Conservation (phyloP, 192 early-diverging fungal genomes). For the Mortierella hygrophila region DNA sequence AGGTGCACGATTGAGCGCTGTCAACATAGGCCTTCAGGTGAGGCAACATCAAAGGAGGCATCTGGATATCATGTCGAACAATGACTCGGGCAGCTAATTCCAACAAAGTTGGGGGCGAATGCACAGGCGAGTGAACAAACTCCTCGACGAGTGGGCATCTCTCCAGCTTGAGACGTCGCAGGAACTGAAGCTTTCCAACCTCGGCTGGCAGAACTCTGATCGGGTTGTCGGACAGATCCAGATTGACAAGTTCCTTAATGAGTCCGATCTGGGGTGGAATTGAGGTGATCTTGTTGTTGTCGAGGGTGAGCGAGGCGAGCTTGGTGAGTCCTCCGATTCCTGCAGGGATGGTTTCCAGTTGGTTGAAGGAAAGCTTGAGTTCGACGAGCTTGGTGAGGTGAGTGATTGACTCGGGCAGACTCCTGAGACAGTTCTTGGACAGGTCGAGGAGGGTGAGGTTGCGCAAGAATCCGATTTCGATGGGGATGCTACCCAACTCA, state of each 20-base stretch:
- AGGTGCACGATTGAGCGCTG: conserved; percentile 71
- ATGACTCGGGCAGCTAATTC: conserved; percentile 84
- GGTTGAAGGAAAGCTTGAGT: conserved; percentile 75
- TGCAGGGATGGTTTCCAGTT: conserved; percentile 71
- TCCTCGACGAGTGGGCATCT: conserved; percentile 65
- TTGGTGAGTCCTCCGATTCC: conserved; percentile 73
- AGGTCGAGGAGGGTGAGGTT: conserved; percentile 76
- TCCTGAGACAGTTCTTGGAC: conserved; percentile 71
- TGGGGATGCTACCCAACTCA: conserved; percentile 74
- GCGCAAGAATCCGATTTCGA: conserved; percentile 79
- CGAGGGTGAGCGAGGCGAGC: conserved; percentile 71
- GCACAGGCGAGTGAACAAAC: conserved; percentile 56
- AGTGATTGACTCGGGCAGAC: conserved; percentile 77
- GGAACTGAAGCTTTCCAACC: conserved; percentile 73
- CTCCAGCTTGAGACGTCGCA: conserved; percentile 71
- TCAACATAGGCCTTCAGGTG: conserved; percentile 77
- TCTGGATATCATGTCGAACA: conserved; percentile 72
- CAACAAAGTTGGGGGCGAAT: conserved; percentile 74
- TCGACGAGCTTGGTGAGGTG: conserved; percentile 74
- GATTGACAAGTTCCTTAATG: conserved; percentile 68
- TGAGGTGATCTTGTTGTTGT: conserved; percentile 69
- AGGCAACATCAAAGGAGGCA: conserved; percentile 61
- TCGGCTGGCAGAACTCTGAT: conserved; percentile 78
- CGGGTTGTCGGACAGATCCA: conserved; percentile 79
- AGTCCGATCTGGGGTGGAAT: conserved; percentile 78